A percentile compares a stretch with the other conserved stretches of the same genome.
Conservation (phyloP, 73 alveolate genomes). For the Symbiodinium natans region DNA sequence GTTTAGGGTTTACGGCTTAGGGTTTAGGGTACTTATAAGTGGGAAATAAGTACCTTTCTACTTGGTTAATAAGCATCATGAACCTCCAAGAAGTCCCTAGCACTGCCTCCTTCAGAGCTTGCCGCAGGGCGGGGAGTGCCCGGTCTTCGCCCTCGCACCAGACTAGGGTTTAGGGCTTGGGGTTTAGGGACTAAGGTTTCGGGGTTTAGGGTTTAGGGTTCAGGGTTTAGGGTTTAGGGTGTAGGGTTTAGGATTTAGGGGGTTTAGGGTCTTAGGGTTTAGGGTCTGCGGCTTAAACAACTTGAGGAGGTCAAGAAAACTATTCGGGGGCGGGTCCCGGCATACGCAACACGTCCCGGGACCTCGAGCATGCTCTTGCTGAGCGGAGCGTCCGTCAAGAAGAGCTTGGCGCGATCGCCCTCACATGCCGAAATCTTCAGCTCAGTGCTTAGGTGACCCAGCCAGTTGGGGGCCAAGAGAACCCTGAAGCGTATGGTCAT, state of each 20-base stretch:
- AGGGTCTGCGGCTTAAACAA: background rate
- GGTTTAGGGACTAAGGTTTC: background rate
- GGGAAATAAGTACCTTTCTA: too few species aligned
- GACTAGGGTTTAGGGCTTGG: background rate
- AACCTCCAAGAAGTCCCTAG: too few species aligned
- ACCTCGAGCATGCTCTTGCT: background rate
- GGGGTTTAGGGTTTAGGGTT: background rate
- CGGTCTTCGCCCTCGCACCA: background rate
- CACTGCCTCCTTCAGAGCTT: background rate
- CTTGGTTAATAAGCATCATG: too few species aligned
- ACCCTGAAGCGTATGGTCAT: too few species aligned
- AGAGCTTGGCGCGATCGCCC: conserved; percentile 17
- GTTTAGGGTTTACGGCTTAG: too few species aligned
- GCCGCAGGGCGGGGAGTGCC: background rate
- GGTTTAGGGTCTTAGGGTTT: too few species aligned
- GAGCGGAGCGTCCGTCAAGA: background rate
- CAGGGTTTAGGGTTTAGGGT: background rate
- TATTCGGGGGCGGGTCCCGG: too few species aligned
- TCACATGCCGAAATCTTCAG: background rate
- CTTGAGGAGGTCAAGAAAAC: too few species aligned
- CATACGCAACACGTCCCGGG: too few species aligned
- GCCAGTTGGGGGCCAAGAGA: too few species aligned
- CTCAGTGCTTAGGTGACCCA: background rate
- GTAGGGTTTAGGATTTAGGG: background rate
- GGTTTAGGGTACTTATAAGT: too few species aligned